A percentile compares a stretch with the other conserved stretches of the same genome.
These are phyloP conservation scores for Sutorius australiensis DNA, from an alignment of 768 basidiomycete genomes.

Conservation along the genomic window DNA sequence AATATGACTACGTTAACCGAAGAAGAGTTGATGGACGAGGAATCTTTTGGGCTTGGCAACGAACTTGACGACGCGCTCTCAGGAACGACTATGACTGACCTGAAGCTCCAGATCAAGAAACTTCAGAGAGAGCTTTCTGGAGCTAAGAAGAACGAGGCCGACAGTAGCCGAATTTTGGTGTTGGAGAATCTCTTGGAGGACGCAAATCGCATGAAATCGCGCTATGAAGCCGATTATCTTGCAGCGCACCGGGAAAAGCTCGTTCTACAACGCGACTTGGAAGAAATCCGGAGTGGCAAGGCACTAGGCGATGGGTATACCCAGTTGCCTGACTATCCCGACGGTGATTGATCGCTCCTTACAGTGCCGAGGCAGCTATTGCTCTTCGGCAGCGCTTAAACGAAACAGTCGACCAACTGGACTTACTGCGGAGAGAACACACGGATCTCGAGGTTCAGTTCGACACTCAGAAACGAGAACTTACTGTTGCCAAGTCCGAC, in stretches of 20 bases:
- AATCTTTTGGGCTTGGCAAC: conserved; percentile 64
- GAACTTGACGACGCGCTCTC: conserved; percentile 85
- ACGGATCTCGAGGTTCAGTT: conserved; percentile 68
- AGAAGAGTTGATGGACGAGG: conserved; percentile 45
- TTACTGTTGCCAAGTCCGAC: conserved; percentile 83
- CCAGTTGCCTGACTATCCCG: neutral
- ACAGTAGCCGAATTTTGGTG: conserved; percentile 74
- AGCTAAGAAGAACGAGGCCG: conserved; percentile 68
- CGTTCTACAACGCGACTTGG: conserved; percentile 72
- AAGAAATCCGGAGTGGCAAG: conserved; percentile 88
- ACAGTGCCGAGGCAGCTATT: conserved; percentile 79
- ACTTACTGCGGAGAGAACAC: conserved; percentile 62
- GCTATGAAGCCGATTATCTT: conserved; percentile 87
- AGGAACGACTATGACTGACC: conserved; percentile 86
- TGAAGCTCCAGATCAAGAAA: conserved; percentile 83
- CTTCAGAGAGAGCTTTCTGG: conserved; percentile 78
- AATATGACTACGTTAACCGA: conserved; percentile 37
- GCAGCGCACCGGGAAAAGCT: conserved; percentile 80
- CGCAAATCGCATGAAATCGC: conserved; percentile 82
- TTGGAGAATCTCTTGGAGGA: conserved; percentile 90
- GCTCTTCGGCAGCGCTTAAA: conserved; percentile 85
- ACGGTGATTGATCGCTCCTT: conserved; percentile 5
- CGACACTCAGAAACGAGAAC: conserved; percentile 58
- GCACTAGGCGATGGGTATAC: conserved; percentile 75
- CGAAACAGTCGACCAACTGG: conserved; percentile 81